Evolutionary conservation across 1,284 basidiomycete species (phyloP).

Genomic region (Tylopilus orsonianus): DNA sequence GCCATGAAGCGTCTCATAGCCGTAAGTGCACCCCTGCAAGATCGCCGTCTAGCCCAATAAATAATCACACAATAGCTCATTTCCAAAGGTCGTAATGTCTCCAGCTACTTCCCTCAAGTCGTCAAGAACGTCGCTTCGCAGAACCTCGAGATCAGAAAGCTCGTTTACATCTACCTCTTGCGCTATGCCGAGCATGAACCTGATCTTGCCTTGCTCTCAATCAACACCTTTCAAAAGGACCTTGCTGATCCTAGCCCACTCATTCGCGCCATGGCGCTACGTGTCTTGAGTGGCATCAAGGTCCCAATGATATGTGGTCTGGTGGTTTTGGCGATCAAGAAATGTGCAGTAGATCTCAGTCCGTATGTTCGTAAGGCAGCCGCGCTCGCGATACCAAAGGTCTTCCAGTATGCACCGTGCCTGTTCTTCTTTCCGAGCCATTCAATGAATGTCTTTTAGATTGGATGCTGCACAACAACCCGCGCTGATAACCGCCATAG

Average conservation of each 20-base stretch:
- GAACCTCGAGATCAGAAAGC: conserved; percentile 92
- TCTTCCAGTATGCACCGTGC: conserved; percentile 63
- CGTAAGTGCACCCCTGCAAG: conserved; percentile 46
- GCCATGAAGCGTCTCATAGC: conserved; percentile 93
- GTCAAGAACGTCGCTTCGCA: conserved; percentile 91
- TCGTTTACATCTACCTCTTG: conserved; percentile 96
- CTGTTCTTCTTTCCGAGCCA: not conserved
- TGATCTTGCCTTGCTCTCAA: conserved; percentile 92
- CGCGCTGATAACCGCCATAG: conserved; percentile 73
- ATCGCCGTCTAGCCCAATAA: conserved; percentile 10
- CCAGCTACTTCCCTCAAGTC: conserved; percentile 90
- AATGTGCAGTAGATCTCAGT: conserved; percentile 86
- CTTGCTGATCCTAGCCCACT: conserved; percentile 89
- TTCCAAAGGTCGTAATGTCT: conserved; percentile 89
- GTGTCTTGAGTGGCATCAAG: conserved; percentile 91
- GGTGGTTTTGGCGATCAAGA: conserved; percentile 87
- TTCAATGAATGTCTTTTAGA: conserved; percentile 40
- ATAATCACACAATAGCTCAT: conserved; percentile 63
- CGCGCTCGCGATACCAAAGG: conserved; percentile 86
- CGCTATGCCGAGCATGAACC: conserved; percentile 92
- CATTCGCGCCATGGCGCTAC: conserved; percentile 90
- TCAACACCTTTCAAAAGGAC: conserved; percentile 99
- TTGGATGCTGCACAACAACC: conserved; percentile 74
- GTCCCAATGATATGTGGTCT: conserved; percentile 86
- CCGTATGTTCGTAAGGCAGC: conserved; percentile 94